Evolutionary conservation across 108 stramenopile species (phyloP).

Genomic region (Thalassiosira profunda): DNA sequence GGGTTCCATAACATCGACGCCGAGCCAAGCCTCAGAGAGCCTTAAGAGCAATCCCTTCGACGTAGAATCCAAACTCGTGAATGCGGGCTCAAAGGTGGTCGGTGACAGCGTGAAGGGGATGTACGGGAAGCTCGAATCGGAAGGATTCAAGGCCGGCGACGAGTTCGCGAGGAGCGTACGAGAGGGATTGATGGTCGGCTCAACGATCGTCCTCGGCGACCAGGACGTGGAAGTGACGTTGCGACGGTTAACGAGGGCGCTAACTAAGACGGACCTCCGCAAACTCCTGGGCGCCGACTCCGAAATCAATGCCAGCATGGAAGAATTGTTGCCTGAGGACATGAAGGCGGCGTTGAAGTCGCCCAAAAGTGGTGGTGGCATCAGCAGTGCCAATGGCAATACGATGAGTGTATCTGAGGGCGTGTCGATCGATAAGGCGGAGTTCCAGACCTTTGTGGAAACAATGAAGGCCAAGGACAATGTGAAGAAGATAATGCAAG

Average conservation of each 20-base stretch:
- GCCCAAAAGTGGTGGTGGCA: not conserved
- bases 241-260: conserved; percentile 37
- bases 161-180: conserved; percentile 51
- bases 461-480: conserved; percentile 60
- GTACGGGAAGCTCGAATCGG: conserved; percentile 52
- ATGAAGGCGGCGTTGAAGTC: conserved; percentile 32
- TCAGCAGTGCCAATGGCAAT: not conserved
- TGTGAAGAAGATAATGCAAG: conserved; percentile 50
- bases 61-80: conserved; percentile 32
- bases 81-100: conserved; percentile 42
- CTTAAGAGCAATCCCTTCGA: conserved; percentile 24
- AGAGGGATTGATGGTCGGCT: conserved; percentile 47
- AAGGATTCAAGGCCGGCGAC: conserved; percentile 61
- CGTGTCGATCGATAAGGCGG: conserved; percentile 30
- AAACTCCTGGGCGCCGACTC: conserved; percentile 37
- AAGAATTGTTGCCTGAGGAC: conserved; percentile 27
- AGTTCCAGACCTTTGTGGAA: conserved; percentile 51
- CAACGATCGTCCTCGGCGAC: conserved; percentile 60
- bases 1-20: conserved; percentile 15
- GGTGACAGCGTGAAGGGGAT: conserved; percentile 45
- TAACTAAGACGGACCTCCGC: conserved; percentile 46
- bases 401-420: conserved; percentile 13
- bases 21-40: not conserved
- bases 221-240: conserved; percentile 60
- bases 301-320: conserved; percentile 47